These are phyloP conservation scores for Liquidambar formosana DNA, from an alignment of 164 flowering plant genomes.

Conservation along the genomic window DNA sequence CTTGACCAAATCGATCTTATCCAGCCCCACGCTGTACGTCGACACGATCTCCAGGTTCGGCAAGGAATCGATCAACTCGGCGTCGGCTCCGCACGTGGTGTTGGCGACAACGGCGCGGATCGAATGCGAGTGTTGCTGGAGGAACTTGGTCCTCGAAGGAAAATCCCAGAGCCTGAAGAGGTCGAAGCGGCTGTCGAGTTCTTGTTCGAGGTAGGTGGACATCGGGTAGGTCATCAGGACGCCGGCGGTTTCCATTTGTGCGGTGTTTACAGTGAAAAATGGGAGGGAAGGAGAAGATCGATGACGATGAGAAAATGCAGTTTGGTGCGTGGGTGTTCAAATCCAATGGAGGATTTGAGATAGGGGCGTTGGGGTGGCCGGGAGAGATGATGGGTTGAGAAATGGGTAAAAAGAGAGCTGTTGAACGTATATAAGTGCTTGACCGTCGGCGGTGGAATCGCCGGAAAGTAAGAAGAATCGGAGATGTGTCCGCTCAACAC, in stretches of 20 bases:
- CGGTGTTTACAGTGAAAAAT: background rate
- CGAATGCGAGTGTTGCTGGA: conserved; percentile 31
- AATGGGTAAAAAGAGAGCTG: too few relatives aligned
- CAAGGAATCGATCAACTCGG: conserved; percentile 57
- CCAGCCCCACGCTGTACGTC: conserved; percentile 47
- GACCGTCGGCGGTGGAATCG: too few relatives aligned
- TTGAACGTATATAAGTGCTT: too few relatives aligned
- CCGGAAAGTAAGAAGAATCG: too few relatives aligned
- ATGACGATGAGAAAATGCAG: too few relatives aligned
- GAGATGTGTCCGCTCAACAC: too few relatives aligned
- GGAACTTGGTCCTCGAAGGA: conserved; percentile 22
- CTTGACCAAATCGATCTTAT: conserved; percentile 48
- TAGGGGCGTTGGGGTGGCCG: too few relatives aligned
- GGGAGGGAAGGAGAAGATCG: background rate
- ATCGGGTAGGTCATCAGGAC: conserved; percentile 55
- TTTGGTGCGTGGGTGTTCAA: too few relatives aligned
- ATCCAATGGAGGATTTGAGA: too few relatives aligned
- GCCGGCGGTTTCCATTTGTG: conserved; percentile 51
- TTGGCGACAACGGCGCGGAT: conserved; percentile 70
- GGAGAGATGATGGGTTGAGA: too few relatives aligned
- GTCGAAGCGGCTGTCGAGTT: conserved; percentile 56
- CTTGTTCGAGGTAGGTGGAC: conserved; percentile 46
- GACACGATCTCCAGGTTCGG: conserved; percentile 73
- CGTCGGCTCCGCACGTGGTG: conserved; percentile 48
- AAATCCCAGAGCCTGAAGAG: conserved; percentile 53